Evolutionary conservation across 371 early-diverging fungal genomes (phyloP).

Genomic region (Mortierella sp.): DNA sequence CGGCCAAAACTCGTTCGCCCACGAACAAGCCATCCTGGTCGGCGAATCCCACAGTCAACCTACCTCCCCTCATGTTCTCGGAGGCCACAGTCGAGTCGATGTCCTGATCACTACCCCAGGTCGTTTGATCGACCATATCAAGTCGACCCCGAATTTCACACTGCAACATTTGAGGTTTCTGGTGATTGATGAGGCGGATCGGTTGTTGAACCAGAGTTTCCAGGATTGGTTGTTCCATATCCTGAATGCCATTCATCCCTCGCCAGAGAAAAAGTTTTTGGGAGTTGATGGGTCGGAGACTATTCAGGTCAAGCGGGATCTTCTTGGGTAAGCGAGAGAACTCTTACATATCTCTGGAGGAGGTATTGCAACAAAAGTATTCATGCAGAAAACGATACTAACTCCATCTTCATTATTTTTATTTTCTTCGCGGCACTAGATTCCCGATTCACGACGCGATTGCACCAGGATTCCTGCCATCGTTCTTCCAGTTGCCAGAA

Average conservation of each 20-base stretch:
- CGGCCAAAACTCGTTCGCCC: conserved; percentile 83
- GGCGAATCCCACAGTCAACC: conserved; percentile 59
- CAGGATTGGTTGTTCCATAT: conserved; percentile 95
- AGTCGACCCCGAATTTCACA: conserved; percentile 88
- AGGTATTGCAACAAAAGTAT: no score
- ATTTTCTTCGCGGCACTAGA: conserved; percentile 16
- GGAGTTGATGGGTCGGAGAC: conserved; percentile 24
- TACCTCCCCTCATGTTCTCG: background rate
- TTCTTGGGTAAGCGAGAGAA: conserved; percentile 53
- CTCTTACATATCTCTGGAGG: no score
- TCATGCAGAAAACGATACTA: background rate
- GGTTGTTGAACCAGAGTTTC: conserved; percentile 89
- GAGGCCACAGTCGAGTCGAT: conserved; percentile 82
- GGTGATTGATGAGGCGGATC: conserved; percentile 98
- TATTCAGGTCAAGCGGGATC: conserved; percentile 38
- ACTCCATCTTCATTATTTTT: background rate
- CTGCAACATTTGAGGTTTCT: conserved; percentile 90
- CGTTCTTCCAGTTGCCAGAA: conserved; percentile 60
- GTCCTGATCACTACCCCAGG: conserved; percentile 97
- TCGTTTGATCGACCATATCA: conserved; percentile 91
- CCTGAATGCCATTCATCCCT: conserved; percentile 78
- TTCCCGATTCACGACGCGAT: conserved; percentile 67
- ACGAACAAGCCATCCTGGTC: conserved; percentile 82
- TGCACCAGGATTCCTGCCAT: conserved; percentile 65
- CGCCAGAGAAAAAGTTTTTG: conserved; percentile 25